Conservation (phyloP, 192 early-diverging fungal species). For the Entomortierella lignicola region DNA sequence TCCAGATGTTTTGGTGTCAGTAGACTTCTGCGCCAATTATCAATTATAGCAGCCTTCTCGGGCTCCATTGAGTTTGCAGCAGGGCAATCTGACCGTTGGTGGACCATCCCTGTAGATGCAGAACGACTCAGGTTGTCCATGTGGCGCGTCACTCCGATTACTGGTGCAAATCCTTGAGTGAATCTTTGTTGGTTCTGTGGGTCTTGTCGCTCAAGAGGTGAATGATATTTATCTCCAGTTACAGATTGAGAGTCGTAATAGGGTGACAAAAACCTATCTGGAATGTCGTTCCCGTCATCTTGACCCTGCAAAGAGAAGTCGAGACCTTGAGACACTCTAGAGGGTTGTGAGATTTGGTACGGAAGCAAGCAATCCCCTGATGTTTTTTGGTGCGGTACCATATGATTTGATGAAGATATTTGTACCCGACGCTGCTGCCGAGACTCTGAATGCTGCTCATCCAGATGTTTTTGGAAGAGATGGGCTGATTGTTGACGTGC, state of each 20-base stretch:
- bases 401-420: neutral
- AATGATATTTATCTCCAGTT: neutral
- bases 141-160: too few relatives aligned
- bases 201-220: conserved; percentile 1
- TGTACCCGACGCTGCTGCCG: conserved; percentile 12
- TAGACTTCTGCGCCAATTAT: conserved; percentile 40
- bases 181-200: neutral
- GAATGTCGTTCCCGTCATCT: conserved; percentile 15
- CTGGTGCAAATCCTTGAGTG: too few relatives aligned
- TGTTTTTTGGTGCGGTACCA: conserved; percentile 9
- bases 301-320: conserved; percentile 33
- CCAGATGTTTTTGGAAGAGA: conserved; percentile 35
- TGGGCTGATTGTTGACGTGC: conserved; percentile 44
- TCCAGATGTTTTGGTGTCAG: conserved; percentile 4
- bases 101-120: conserved; percentile 12
- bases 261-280: neutral
- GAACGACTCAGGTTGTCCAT: conserved; percentile 5
- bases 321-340: conserved; percentile 24
- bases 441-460: conserved; percentile 22
- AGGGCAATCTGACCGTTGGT: conserved; percentile 10
- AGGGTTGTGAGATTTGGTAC: conserved; percentile 26
- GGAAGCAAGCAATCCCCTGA: conserved; percentile 15
- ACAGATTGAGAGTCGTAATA: conserved; percentile 5
- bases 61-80: conserved; percentile 36
- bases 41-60: conserved; percentile 36